Percentiles rank a stretch among this genome's conserved stretches.
These are phyloP conservation scores for Castanospermum australe DNA, from an alignment of 306 rosid species.

Conservation along the genomic window DNA sequence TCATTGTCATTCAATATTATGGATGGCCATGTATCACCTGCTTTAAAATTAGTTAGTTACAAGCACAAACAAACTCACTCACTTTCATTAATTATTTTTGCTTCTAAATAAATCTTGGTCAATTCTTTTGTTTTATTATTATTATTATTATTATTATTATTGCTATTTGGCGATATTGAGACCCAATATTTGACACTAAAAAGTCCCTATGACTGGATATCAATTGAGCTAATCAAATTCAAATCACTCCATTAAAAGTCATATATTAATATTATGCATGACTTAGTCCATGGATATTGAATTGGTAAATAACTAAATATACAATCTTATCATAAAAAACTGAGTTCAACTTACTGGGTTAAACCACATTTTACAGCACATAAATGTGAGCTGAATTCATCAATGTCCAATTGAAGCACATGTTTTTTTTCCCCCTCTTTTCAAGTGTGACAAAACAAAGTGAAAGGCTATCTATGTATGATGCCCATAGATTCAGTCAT, in stretches of 20 bases:
- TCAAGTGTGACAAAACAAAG: neutral
- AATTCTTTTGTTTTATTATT: neutral
- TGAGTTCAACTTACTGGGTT: neutral
- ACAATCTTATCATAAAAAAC: neutral
- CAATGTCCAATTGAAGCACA: neutral
- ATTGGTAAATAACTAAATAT: no score
- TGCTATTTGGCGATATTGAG: neutral
- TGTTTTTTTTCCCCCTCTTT: neutral
- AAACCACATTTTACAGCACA: neutral
- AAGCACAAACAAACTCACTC: neutral
- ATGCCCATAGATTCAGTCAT: neutral
- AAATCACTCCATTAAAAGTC: no score
- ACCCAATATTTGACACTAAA: neutral
- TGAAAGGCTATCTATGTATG: neutral
- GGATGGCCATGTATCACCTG: slow-evolving; percentile 37
- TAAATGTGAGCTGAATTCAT: neutral
- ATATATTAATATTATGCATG: neutral
- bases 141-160: neutral
- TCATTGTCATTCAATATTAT: slow-evolving; percentile 21
- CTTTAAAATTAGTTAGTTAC: neutral
- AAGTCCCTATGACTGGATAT: neutral
- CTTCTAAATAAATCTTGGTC: neutral
- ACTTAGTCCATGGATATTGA: neutral
- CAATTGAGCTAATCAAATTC: neutral
- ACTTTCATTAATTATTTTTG: neutral